phyloP scores from a whole-genome alignment of 192 early-diverging fungal genomes.

The Dissophora globulifera region DNA sequence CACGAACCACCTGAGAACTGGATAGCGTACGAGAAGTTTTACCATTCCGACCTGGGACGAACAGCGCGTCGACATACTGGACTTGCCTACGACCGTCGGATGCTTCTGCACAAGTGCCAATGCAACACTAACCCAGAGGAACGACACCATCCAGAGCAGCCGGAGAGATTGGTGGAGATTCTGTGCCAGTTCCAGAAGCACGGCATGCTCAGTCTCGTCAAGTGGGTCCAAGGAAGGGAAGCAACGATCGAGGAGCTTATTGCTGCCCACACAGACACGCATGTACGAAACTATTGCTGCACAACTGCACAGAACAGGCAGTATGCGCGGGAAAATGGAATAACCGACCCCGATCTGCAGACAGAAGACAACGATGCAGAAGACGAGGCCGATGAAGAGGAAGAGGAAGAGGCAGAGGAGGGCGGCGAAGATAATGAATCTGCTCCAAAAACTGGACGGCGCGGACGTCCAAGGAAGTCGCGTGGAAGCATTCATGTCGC shows the following conservation, averaged over 20 bases:
- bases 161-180: slow-evolving; percentile 61
- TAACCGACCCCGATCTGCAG: slow-evolving; percentile 28
- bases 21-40: slow-evolving; percentile 59
- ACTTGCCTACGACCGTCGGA: slow-evolving; percentile 58
- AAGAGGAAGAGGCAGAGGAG: slow-evolving; percentile 3
- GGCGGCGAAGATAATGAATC: slow-evolving; percentile 10
- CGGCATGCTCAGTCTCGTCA: slow-evolving; percentile 59
- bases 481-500: slow-evolving; percentile 33
- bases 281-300: slow-evolving; percentile 62
- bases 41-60: slow-evolving; percentile 53
- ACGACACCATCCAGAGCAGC: slow-evolving; percentile 61
- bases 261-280: slow-evolving; percentile 57
- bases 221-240: slow-evolving; percentile 59
- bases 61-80: slow-evolving; percentile 58
- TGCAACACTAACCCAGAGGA: slow-evolving; percentile 58
- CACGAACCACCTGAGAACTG: slow-evolving; percentile 55
- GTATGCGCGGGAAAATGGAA: slow-evolving; percentile 33
- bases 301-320: slow-evolving; percentile 36
- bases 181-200: slow-evolving; percentile 57
- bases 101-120: slow-evolving; percentile 61
- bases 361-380: slow-evolving; percentile 28
- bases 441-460: slow-evolving; percentile 1
- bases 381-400: slow-evolving; percentile 12
- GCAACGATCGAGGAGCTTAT: slow-evolving; percentile 59
- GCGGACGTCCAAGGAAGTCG: slow-evolving; percentile 30